Percentiles rank a stretch among this genome's conserved stretches.
These are phyloP conservation scores for Pharus latifolius DNA, from an alignment of 176 grass and related monocot genomes.

Conservation along the genomic window DNA sequence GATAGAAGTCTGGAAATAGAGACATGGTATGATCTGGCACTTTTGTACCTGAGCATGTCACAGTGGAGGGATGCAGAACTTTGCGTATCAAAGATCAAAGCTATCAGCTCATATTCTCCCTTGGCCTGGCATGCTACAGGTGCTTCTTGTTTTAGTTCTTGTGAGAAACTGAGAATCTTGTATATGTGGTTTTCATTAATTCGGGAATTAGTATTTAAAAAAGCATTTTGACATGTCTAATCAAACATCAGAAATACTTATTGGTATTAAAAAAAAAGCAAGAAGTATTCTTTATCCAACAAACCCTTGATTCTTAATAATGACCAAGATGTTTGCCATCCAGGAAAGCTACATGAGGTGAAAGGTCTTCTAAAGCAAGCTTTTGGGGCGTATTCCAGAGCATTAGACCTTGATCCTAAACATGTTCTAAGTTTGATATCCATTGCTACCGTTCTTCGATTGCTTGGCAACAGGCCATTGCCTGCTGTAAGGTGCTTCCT, in stretches of 20 bases:
- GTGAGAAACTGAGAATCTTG: too few relatives aligned
- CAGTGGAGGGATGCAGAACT: slow-evolving; percentile 70
- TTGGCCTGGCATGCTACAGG: slow-evolving; percentile 67
- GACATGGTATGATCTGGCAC: slow-evolving; percentile 69
- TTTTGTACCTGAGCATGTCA: slow-evolving; percentile 63
- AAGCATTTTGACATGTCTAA: too few relatives aligned
- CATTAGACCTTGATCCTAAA: slow-evolving; percentile 54
- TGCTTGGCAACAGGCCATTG: slow-evolving; percentile 30
- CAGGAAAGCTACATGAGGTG: slow-evolving; percentile 67
- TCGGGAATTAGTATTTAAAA: too few relatives aligned
- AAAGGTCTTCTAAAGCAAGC: slow-evolving; percentile 46
- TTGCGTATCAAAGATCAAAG: slow-evolving; percentile 56
- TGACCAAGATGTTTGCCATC: background rate
- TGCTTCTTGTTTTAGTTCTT: slow-evolving; percentile 9
- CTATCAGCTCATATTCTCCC: slow-evolving; percentile 36
- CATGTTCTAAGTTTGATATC: slow-evolving; percentile 79
- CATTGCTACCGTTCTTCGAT: slow-evolving; percentile 41
- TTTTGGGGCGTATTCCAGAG: slow-evolving; percentile 48
- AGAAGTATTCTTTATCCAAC: background rate
- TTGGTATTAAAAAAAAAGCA: background rate
- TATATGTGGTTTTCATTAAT: too few relatives aligned
- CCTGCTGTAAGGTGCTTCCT: slow-evolving; percentile 52
- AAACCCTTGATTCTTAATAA: background rate
- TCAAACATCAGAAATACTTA: too few relatives aligned
- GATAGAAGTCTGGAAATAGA: slow-evolving; percentile 65